A percentile compares a stretch with the other conserved stretches of the same genome.
Evolutionary conservation across 345 rosid genomes (phyloP).

Genomic region (Populus davidiana): DNA sequence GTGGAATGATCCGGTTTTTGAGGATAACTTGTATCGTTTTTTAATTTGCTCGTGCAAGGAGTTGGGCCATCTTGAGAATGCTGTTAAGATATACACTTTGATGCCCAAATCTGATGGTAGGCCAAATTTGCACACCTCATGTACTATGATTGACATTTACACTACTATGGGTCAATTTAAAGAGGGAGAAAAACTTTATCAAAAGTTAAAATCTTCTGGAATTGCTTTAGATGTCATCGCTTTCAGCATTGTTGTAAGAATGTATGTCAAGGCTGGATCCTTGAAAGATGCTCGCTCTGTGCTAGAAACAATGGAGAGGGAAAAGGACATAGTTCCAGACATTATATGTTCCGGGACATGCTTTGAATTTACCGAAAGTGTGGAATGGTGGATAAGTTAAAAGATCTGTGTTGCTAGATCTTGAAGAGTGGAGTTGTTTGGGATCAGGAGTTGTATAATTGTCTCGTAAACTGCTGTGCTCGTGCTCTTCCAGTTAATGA

Average conservation of each 20-base stretch:
- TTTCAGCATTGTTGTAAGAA: constrained; percentile 68
- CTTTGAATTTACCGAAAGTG: constrained; percentile 75
- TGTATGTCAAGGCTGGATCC: constrained; percentile 76
- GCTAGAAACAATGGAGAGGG: constrained; percentile 65
- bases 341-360: constrained; percentile 73
- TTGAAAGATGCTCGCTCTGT: constrained; percentile 68
- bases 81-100: constrained; percentile 55
- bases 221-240: constrained; percentile 66
- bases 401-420: constrained; percentile 48
- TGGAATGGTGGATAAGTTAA: constrained; percentile 55
- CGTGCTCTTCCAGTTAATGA: constrained; percentile 75
- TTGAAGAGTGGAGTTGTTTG: constrained; percentile 60
- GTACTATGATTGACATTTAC: constrained; percentile 81
- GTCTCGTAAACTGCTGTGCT: constrained; percentile 83
- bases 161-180: constrained; percentile 45
- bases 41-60: constrained; percentile 86
- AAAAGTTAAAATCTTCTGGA: constrained; percentile 59
- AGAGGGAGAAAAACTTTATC: constrained; percentile 68
- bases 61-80: constrained; percentile 51
- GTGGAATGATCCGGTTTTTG: constrained; percentile 78
- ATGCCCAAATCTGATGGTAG: constrained; percentile 39
- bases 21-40: constrained; percentile 80
- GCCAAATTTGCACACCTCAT: constrained; percentile 65
- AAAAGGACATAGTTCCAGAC: constrained; percentile 62
- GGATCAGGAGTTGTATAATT: constrained; percentile 88